Conservation (phyloP, 306 rosid genomes). For the Casuarina cunninghamiana region DNA sequence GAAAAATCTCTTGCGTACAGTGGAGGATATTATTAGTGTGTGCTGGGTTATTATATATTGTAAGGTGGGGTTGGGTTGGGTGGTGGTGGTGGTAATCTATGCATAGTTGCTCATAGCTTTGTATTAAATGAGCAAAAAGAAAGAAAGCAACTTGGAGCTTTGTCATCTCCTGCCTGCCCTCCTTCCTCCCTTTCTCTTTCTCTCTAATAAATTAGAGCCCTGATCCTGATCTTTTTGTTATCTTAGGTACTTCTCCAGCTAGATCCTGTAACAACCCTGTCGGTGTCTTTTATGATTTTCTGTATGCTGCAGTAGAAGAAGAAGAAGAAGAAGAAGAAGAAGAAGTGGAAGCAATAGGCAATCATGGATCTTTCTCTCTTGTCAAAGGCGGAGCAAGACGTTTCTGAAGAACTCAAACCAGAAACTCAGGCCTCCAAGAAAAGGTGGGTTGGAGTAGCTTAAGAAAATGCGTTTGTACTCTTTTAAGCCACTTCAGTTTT, state of each 20-base stretch:
- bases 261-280: slow-evolving; percentile 6
- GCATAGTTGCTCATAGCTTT: slow-evolving; percentile 31
- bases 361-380: slow-evolving; percentile 46
- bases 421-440: slow-evolving; percentile 58
- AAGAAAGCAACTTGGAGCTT: slow-evolving; percentile 48
- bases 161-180: slow-evolving; percentile 32
- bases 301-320: neutral
- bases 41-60: slow-evolving; percentile 29
- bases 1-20: slow-evolving; percentile 22
- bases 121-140: slow-evolving; percentile 57
- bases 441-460: slow-evolving; percentile 34
- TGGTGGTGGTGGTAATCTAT: slow-evolving; percentile 29
- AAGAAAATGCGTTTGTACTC: neutral
- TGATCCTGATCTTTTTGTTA: slow-evolving; percentile 34
- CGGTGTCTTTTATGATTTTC: slow-evolving; percentile 9
- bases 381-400: slow-evolving; percentile 45
- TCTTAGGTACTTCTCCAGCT: slow-evolving; percentile 22
- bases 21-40: neutral
- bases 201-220: slow-evolving; percentile 40
- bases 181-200: slow-evolving; percentile 30
- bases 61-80: slow-evolving; percentile 48
- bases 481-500: neutral
- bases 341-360: neutral
- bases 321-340: slow-evolving; percentile 1
- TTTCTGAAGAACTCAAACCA: slow-evolving; percentile 34